A percentile compares a stretch with the other conserved stretches of the same genome.
These are phyloP conservation scores for Claviceps pazoutovae DNA, from an alignment of 2,329 filamentous ascomycete genomes.

Conservation along the genomic window DNA sequence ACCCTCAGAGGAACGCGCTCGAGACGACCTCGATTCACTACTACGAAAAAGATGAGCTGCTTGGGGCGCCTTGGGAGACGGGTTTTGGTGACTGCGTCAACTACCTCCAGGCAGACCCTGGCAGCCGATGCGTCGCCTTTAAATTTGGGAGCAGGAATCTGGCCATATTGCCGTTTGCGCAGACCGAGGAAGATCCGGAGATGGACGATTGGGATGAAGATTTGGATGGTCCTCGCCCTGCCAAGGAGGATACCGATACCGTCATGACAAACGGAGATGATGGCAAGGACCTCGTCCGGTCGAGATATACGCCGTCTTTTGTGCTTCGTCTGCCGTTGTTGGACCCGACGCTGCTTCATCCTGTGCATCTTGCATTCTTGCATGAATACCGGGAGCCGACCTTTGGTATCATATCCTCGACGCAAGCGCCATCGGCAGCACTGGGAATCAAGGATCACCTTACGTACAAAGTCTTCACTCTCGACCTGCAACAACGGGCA, in stretches of 20 bases:
- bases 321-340: constrained; percentile 80
- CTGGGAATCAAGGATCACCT: constrained; percentile 76
- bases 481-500: constrained; percentile 84
- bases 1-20: constrained; percentile 63
- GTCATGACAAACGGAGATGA: constrained; percentile 21
- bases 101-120: constrained; percentile 76
- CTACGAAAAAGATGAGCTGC: constrained; percentile 88
- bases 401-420: constrained; percentile 83
- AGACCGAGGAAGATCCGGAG: constrained; percentile 72
- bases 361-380: constrained; percentile 82
- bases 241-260: constrained; percentile 24
- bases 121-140: constrained; percentile 83
- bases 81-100: constrained; percentile 64
- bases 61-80: constrained; percentile 68
- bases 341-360: constrained; percentile 75
- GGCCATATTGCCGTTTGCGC: constrained; percentile 85
- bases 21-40: constrained; percentile 92
- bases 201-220: constrained; percentile 87
- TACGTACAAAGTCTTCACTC: constrained; percentile 85
- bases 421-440: constrained; percentile 56
- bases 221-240: constrained; percentile 52
- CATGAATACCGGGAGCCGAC: constrained; percentile 97
- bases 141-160: constrained; percentile 83
- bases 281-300: constrained; percentile 15
- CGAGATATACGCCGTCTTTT: constrained; percentile 81